Evolutionary conservation across 176 grass and related monocot genomes (phyloP), one percentile per base, ranked within the genome.

Genomic region (Chloris gayana): DNA sequence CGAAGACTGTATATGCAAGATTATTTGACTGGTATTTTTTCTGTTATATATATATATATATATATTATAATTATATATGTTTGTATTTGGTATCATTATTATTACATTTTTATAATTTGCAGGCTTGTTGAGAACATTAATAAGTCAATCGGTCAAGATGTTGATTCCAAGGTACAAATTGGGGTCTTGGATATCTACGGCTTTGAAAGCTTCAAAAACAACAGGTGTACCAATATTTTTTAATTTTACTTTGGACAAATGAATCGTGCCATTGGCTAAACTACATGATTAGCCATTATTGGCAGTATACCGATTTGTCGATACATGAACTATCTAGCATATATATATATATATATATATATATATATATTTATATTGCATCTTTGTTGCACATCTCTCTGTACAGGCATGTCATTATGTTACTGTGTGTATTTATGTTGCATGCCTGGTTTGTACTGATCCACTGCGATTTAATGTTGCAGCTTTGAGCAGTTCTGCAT

Each of bases 401-500:
- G 30, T 24, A 13, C 18, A 47, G 50, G 21, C 64, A 74, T 74
- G 11, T 42, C 39, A 26, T 4, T 50, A 64, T 70, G 6, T 62
- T 42, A 33, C 22, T 80, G 66, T 65, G 7, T 60, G 10, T 60
- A 7, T 33, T 38, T 50, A 13, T 50, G 57, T 54, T 22, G 19
- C 51, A 22, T 54, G 5, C 19, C 11, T 29, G 13, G 12, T 69
- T 81, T 49, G 29, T 76, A 34, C 64, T 30, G 27, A 63, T 38
- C 4, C 25, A 54, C 51, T 17, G 47, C 47, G 4, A 50, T 86
- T 74, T 89, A 35, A 72, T 58, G 76, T 25, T 88, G 59, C 57
- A 98, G 96, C 64, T 98, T 98, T 84, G 96, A 98, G 86, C 96
- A 98, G 82, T 95, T 98, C 74, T 98, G 96, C 87, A 98, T 98